Conservation (phyloP, 805 yeast species). For the Myxozyma mucilagina region DNA sequence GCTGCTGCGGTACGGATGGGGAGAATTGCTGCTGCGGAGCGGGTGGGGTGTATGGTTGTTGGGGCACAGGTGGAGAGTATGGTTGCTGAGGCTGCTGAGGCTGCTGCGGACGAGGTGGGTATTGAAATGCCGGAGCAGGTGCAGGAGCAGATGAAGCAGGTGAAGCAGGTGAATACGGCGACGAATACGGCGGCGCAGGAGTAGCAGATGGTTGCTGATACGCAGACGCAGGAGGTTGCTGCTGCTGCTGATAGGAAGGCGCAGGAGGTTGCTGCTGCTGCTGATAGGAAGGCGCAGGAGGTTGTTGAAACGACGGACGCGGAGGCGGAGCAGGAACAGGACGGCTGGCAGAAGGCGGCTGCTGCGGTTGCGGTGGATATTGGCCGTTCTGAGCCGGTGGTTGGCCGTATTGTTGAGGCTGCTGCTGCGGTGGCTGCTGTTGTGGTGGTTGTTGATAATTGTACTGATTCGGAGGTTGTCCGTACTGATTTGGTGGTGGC, state of each 20-base stretch:
- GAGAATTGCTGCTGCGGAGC: neutral
- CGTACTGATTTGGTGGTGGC: neutral
- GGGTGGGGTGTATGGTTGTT: neutral
- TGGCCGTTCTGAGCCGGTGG: neutral
- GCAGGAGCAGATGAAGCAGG: neutral
- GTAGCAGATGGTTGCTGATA: neutral
- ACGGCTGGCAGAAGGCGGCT: neutral
- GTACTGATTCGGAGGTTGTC: neutral
- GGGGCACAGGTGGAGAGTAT: neutral
- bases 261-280: neutral
- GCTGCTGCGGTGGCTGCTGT: neutral
- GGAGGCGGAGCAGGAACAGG: constrained; percentile 24
- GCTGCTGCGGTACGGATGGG: neutral
- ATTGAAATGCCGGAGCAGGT: neutral
- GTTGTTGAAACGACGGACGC: constrained; percentile 6
- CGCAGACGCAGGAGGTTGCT: neutral
- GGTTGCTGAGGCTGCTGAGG: constrained; percentile 18
- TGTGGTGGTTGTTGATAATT: neutral
- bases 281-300: neutral
- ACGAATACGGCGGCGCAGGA: too few species aligned
- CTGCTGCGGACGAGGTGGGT: neutral
- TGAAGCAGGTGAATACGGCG: too few species aligned
- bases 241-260: neutral
- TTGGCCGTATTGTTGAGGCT: neutral
- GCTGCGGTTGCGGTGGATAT: constrained; percentile 2